These are phyloP conservation scores for Trichoderma asperelloides DNA, from an alignment of 495 filamentous ascomycete species.

Conservation along the genomic window DNA sequence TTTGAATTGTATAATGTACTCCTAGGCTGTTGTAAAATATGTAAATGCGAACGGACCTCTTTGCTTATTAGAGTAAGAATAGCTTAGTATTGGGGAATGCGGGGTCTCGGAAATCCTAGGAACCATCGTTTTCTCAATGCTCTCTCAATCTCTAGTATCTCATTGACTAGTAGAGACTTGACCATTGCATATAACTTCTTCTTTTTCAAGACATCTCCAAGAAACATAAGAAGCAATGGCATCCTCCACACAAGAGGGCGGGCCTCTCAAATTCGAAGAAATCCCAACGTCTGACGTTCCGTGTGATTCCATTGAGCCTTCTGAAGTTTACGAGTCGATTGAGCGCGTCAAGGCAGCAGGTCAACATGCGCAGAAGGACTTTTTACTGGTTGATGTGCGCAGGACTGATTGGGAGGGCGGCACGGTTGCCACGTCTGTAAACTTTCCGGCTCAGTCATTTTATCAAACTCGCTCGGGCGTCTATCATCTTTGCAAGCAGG, in stretches of 20 bases:
- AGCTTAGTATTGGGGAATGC: background rate
- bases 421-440: constrained; percentile 26
- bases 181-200: background rate
- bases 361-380: constrained; percentile 8
- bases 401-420: constrained; percentile 24
- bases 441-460: constrained; percentile 42
- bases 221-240: background rate
- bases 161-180: background rate
- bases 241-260: background rate
- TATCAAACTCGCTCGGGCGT: constrained; percentile 29
- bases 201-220: background rate
- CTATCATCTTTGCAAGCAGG: constrained; percentile 32
- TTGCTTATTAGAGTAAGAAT: background rate
- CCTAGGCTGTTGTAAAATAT: too few relatives aligned
- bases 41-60: background rate
- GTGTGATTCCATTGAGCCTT: constrained; percentile 11
- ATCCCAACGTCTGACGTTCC: background rate
- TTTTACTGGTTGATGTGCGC: constrained; percentile 24
- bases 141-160: background rate
- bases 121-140: background rate
- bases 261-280: background rate
- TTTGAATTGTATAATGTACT: too few relatives aligned
- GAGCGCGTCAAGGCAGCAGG: constrained; percentile 9
- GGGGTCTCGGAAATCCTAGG: background rate
- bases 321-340: constrained; percentile 15